Percentiles rank a stretch among this genome's conserved stretches.
Conservation (phyloP, 2,329 filamentous ascomycete genomes). For the Fusarium sp. region DNA sequence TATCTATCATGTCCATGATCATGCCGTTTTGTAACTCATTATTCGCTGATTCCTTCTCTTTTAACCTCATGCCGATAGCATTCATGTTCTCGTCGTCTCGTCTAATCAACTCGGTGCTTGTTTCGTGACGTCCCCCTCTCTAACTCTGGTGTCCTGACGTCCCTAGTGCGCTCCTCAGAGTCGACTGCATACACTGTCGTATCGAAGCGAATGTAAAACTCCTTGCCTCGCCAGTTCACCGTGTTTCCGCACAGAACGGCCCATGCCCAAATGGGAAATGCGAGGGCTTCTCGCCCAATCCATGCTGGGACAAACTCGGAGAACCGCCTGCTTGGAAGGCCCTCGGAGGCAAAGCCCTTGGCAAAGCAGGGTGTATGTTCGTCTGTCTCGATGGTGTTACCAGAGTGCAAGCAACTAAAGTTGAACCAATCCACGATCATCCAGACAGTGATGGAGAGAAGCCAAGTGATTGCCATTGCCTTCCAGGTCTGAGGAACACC, state of each 20-base stretch:
- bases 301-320: slow-evolving; percentile 82
- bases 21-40: neutral
- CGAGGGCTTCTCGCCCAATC: slow-evolving; percentile 84
- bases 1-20: slow-evolving; percentile 18
- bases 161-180: slow-evolving; percentile 11
- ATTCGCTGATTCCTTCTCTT: neutral
- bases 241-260: slow-evolving; percentile 90
- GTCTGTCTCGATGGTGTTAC: slow-evolving; percentile 76
- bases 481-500: slow-evolving; percentile 73
- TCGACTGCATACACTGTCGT: slow-evolving; percentile 74
- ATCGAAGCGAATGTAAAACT: slow-evolving; percentile 84
- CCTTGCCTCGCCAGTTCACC: slow-evolving; percentile 86
- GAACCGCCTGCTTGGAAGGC: slow-evolving; percentile 66
- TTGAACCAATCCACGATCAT: slow-evolving; percentile 78
- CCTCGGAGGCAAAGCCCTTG: slow-evolving; percentile 53
- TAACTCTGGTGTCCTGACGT: slow-evolving; percentile 35
- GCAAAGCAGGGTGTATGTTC: slow-evolving; percentile 81
- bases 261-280: slow-evolving; percentile 89
- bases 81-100: neutral
- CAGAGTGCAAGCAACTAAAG: slow-evolving; percentile 79
- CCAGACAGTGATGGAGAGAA: slow-evolving; percentile 74
- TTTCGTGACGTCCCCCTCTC: slow-evolving; percentile 38
- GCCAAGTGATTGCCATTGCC: slow-evolving; percentile 74
- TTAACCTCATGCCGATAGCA: neutral
- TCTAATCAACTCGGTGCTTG: slow-evolving; percentile 40